phyloP scores from a whole-genome alignment of 2,329 filamentous ascomycete species.

The Cryoendolithus antarcticus region DNA sequence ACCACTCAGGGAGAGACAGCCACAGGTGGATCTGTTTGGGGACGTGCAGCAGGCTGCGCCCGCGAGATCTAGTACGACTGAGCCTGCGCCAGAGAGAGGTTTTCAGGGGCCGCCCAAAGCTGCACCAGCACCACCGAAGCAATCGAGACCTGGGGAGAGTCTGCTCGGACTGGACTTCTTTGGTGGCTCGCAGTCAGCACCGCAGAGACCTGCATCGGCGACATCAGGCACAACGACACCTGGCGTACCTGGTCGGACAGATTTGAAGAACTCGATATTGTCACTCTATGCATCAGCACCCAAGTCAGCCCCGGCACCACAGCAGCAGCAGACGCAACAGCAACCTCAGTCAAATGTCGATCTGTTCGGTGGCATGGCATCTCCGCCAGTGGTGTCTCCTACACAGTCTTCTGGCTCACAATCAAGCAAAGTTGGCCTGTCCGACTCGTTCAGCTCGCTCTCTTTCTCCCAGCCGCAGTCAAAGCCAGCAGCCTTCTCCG shows the following conservation, averaged over 20 bases:
- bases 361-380: slow-evolving; percentile 52
- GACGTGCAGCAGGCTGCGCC: slow-evolving; percentile 51
- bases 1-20: slow-evolving; percentile 27
- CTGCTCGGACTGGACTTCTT: slow-evolving; percentile 89
- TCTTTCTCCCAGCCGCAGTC: slow-evolving; percentile 27
- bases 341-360: slow-evolving; percentile 31
- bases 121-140: slow-evolving; percentile 30
- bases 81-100: slow-evolving; percentile 54
- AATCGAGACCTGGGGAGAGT: slow-evolving; percentile 68
- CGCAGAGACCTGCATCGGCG: slow-evolving; percentile 74
- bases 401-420: not conserved
- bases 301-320: slow-evolving; percentile 56
- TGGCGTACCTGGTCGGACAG: slow-evolving; percentile 63
- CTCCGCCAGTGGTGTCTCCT: slow-evolving; percentile 30
- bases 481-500: slow-evolving; percentile 54
- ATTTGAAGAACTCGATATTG: slow-evolving; percentile 93
- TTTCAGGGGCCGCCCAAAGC: slow-evolving; percentile 21
- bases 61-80: slow-evolving; percentile 59
- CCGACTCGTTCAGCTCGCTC: too few relatives aligned
- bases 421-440: slow-evolving; percentile 13
- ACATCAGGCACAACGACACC: slow-evolving; percentile 47
- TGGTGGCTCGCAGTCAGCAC: slow-evolving; percentile 54
- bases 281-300: slow-evolving; percentile 83
- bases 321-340: slow-evolving; percentile 17
- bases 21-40: slow-evolving; percentile 65